phyloP scores from a whole-genome alignment of 1,139 yeast genomes.

The Protomyces arabidopsidicola region DNA sequence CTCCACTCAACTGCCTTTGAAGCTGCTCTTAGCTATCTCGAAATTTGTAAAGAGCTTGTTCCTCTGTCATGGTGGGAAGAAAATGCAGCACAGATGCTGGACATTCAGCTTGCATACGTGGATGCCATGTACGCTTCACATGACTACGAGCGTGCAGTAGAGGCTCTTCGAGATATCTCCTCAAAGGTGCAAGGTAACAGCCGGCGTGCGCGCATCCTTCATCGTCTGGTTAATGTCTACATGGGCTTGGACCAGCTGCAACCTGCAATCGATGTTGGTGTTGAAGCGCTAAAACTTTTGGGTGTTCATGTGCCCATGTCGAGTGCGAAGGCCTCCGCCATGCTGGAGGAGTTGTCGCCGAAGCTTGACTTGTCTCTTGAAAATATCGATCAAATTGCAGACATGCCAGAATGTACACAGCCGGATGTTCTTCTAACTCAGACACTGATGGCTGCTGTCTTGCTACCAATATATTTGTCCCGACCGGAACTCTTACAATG shows the following conservation, averaged over 20 bases:
- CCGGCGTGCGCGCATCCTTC: conserved; percentile 1
- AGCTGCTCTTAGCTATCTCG: conserved; percentile 10
- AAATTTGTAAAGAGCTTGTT: conserved; percentile 3
- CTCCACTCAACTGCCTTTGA: conserved; percentile 23
- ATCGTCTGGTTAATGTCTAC: conserved; percentile 8
- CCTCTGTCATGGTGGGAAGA: conserved; percentile 18
- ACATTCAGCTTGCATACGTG: conserved; percentile 11
- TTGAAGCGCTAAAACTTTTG: conserved; percentile 7
- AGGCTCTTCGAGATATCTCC: neutral
- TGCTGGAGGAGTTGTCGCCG: neutral
- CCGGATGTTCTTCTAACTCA: conserved; percentile 8
- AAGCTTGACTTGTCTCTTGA: conserved; percentile 10
- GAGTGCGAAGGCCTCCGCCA: neutral
- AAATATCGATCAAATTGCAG: conserved; percentile 8
- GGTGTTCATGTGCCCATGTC: conserved; percentile 4
- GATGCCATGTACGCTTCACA: conserved; percentile 19
- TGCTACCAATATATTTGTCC: conserved; percentile 13
- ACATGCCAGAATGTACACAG: neutral
- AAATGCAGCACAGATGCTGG: neutral
- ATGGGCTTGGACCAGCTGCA: conserved; percentile 22
- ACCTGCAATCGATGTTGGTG: conserved; percentile 12
- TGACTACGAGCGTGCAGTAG: conserved; percentile 7
- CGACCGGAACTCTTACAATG: conserved; percentile 12
- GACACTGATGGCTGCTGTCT: conserved; percentile 8
- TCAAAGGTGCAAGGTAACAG: neutral